Conservation (phyloP, 306 rosid species). For the Vigna mungo region DNA sequence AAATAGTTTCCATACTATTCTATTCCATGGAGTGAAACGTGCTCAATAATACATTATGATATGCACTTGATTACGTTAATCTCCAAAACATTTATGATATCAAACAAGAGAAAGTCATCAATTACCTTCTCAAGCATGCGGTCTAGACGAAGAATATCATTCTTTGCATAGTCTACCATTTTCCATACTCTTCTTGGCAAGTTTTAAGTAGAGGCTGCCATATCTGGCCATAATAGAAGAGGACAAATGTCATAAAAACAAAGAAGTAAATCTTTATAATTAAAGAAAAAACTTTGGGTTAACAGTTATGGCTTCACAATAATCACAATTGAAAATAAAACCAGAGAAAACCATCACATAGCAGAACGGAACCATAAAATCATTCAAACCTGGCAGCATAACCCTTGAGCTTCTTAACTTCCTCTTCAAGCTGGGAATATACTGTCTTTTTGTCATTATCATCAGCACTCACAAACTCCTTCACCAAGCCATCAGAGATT, state of each 20-base stretch:
- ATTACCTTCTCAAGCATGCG: no score
- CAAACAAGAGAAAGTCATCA: no score
- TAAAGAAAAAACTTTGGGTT: constrained; percentile 16
- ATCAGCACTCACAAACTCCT: constrained; percentile 66
- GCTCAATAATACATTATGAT: no score
- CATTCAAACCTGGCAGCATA: constrained; percentile 67
- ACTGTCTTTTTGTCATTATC: constrained; percentile 63
- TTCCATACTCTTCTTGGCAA: constrained; percentile 69
- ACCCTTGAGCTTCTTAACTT: constrained; percentile 75
- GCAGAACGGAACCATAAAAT: constrained; percentile 11
- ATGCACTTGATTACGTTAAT: no score
- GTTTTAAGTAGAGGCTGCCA: constrained; percentile 75
- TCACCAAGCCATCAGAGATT: constrained; percentile 67
- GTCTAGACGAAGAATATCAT: constrained; percentile 77
- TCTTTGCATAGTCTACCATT: constrained; percentile 80
- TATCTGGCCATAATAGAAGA: constrained; percentile 50
- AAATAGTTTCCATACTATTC: no score
- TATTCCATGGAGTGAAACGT: no score
- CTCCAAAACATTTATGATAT: no score
- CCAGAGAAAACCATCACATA: constrained; percentile 13
- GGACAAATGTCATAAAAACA: constrained; percentile 14
- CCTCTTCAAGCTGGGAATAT: constrained; percentile 69
- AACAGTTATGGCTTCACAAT: constrained; percentile 19
- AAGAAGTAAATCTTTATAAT: not conserved
- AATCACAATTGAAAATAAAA: not conserved